Evolutionary conservation across 768 basidiomycete species (phyloP).

Genomic region (Leccinum longicurvipes): DNA sequence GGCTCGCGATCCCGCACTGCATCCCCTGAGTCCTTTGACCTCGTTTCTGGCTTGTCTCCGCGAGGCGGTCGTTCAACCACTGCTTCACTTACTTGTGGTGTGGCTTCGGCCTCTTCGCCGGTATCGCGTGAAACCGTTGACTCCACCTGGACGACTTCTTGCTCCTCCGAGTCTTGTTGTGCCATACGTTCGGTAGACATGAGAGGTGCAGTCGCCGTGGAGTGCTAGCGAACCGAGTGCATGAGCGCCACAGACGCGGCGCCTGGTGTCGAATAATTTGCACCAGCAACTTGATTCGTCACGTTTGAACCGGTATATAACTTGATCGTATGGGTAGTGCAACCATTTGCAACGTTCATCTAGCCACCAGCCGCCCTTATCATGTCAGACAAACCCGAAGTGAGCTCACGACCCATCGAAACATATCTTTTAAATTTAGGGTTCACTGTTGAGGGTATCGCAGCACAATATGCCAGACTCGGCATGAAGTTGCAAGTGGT

Average conservation of each 20-base stretch:
- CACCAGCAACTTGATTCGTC: too few relatives aligned
- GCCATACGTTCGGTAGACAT: slow-evolving; percentile 16
- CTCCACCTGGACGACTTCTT: slow-evolving; percentile 1
- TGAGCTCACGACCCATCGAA: slow-evolving; percentile 9
- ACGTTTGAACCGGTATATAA: background rate
- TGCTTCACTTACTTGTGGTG: slow-evolving; percentile 1
- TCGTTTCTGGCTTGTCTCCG: slow-evolving; percentile 17
- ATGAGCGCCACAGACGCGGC: slow-evolving; percentile 8
- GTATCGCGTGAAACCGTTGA: slow-evolving; percentile 3
- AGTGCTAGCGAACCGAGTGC: too few relatives aligned
- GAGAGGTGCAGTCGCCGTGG: background rate
- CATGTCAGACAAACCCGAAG: too few relatives aligned
- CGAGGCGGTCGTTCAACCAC: slow-evolving; percentile 6
- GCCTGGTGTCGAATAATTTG: background rate
- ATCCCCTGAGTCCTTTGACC: slow-evolving; percentile 15
- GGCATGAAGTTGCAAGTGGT: slow-evolving; percentile 3
- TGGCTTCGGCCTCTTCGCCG: slow-evolving; percentile 9
- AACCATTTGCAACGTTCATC: too few relatives aligned
- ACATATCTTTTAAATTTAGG: slow-evolving; percentile 8
- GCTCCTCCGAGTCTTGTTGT: slow-evolving; percentile 1
- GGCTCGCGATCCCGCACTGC: slow-evolving; percentile 34
- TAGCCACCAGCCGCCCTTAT: too few relatives aligned
- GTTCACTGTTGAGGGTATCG: slow-evolving; percentile 32
- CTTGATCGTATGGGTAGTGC: too few relatives aligned
- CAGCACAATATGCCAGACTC: slow-evolving; percentile 11